These are phyloP conservation scores for Microdochium paspali DNA, from an alignment of 2,329 filamentous ascomycete species.

Conservation along the genomic window DNA sequence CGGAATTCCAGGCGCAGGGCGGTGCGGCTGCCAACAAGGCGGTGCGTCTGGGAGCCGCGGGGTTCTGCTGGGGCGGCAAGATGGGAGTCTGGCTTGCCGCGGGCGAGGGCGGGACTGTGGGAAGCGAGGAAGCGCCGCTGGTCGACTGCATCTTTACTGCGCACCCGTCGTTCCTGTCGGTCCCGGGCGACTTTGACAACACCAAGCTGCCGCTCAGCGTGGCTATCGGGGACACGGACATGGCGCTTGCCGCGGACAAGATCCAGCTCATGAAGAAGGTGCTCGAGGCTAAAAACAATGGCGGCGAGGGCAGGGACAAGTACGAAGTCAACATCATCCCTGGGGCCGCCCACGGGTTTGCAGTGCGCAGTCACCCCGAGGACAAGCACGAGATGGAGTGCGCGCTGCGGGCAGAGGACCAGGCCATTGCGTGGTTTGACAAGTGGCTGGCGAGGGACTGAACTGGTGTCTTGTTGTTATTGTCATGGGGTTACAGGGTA, in stretches of 20 bases:
- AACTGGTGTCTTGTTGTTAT: no score
- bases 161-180: constrained; percentile 37
- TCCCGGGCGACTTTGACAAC: constrained; percentile 37
- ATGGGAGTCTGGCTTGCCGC: constrained; percentile 39
- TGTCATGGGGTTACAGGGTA: no score
- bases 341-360: constrained; percentile 31
- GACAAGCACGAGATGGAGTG: constrained; percentile 11
- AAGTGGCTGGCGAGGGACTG: constrained; percentile 9
- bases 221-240: constrained; percentile 34
- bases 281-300: constrained; percentile 23
- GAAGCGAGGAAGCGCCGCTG: constrained; percentile 22
- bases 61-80: constrained; percentile 57
- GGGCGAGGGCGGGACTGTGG: constrained; percentile 11
- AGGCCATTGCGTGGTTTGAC: constrained; percentile 20
- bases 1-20: constrained; percentile 8
- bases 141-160: constrained; percentile 42
- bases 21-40: constrained; percentile 11
- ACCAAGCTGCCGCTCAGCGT: constrained; percentile 34
- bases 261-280: constrained; percentile 22
- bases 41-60: constrained; percentile 38
- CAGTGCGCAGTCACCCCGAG: constrained; percentile 13
- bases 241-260: constrained; percentile 21
- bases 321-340: constrained; percentile 25
- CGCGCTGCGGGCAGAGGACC: constrained; percentile 17
- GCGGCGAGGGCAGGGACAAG: constrained; percentile 15